phyloP scores from a whole-genome alignment of 495 filamentous ascomycete species.

The Melanomma pulvis-pyrius region DNA sequence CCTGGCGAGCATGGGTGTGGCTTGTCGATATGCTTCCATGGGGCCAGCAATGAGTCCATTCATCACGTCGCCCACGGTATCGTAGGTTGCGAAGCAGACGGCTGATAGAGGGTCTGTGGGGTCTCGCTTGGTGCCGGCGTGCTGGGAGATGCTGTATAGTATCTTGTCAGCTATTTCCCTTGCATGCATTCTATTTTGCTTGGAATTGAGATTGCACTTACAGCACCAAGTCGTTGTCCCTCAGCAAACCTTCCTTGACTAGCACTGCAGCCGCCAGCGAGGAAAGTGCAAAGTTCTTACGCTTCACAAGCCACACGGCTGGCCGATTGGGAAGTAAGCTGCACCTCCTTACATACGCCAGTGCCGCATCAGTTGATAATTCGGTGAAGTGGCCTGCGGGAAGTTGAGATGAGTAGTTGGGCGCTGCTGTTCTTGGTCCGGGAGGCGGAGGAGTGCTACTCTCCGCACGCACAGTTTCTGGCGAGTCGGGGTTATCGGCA shows the following conservation, averaged over 20 bases:
- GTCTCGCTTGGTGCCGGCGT: slow-evolving; percentile 42
- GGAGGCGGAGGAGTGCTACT: neutral
- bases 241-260: slow-evolving; percentile 41
- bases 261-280: slow-evolving; percentile 45
- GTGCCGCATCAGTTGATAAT: slow-evolving; percentile 2
- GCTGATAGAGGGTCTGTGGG: slow-evolving; percentile 46
- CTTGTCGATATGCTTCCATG: slow-evolving; percentile 6
- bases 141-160: slow-evolving; percentile 13
- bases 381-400: slow-evolving; percentile 13
- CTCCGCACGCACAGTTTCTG: neutral
- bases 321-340: slow-evolving; percentile 29
- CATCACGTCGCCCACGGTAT: slow-evolving; percentile 21
- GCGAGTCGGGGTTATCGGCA: neutral
- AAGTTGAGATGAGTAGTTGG: neutral
- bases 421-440: neutral
- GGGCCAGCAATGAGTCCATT: slow-evolving; percentile 22
- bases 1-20: slow-evolving; percentile 2
- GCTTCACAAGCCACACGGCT: slow-evolving; percentile 44
- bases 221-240: slow-evolving; percentile 45
- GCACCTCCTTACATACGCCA: slow-evolving; percentile 8
- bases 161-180: neutral
- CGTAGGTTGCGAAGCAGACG: slow-evolving; percentile 44
- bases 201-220: slow-evolving; percentile 37
- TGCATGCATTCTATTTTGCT: neutral
- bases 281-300: slow-evolving; percentile 41